Evolutionary conservation across 2,329 filamentous ascomycete genomes (phyloP).

Genomic region (Uncinocarpus reesii): DNA sequence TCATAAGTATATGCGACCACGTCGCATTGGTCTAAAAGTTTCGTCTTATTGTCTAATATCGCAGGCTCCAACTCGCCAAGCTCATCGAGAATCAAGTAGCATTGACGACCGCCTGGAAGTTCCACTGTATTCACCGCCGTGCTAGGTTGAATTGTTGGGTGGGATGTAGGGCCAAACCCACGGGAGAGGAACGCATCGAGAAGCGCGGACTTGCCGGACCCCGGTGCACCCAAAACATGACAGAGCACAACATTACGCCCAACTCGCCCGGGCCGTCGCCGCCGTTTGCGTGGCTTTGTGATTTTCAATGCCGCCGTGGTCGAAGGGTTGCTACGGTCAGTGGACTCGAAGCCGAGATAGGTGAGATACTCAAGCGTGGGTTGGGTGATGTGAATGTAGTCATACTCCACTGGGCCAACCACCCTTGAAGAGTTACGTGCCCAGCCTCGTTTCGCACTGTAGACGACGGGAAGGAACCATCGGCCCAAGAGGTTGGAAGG

Average conservation of each 20-base stretch:
- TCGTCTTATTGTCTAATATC: slow-evolving; percentile 81
- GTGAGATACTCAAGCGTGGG: slow-evolving; percentile 93
- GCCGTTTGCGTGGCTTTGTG: slow-evolving; percentile 80
- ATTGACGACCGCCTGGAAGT: slow-evolving; percentile 88
- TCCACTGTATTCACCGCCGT: slow-evolving; percentile 95
- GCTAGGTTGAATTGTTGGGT: slow-evolving; percentile 88
- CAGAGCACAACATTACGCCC: slow-evolving; percentile 91
- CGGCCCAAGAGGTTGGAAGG: slow-evolving; percentile 73
- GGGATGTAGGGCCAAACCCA: slow-evolving; percentile 72
- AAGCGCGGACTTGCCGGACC: slow-evolving; percentile 82
- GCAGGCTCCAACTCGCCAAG: slow-evolving; percentile 91
- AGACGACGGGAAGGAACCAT: slow-evolving; percentile 81
- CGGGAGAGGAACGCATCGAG: slow-evolving; percentile 85
- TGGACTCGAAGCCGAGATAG: slow-evolving; percentile 85
- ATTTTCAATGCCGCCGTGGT: slow-evolving; percentile 81
- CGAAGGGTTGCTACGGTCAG: slow-evolving; percentile 58
- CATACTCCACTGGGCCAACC: slow-evolving; percentile 99
- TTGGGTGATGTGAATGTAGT: slow-evolving; percentile 94
- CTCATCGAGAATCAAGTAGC: slow-evolving; percentile 91
- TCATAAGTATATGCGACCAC: slow-evolving; percentile 93
- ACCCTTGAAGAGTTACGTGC: slow-evolving; percentile 90
- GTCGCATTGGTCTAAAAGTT: slow-evolving; percentile 77
- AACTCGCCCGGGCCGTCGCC: slow-evolving; percentile 69
- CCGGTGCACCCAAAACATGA: slow-evolving; percentile 76
- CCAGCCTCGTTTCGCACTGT: slow-evolving; percentile 93